These are phyloP conservation scores for Globisporangium uncinulatum DNA, from an alignment of 352 stramenopile species.

Conservation along the genomic window DNA sequence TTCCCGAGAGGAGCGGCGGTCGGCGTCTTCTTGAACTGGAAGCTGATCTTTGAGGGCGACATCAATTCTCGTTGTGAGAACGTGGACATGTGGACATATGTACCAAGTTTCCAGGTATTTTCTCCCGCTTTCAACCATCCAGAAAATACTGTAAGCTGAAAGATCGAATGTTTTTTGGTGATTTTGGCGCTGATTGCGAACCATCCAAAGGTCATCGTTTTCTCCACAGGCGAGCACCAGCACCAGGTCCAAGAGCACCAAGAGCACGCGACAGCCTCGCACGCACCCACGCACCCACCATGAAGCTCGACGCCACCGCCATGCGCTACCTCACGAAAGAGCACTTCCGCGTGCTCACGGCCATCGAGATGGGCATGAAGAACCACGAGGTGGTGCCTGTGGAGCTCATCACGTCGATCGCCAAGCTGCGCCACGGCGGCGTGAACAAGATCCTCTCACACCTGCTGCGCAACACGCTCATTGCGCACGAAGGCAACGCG, in stretches of 20 bases:
- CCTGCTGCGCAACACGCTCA: slow-evolving; percentile 97
- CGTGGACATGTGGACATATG: too few relatives aligned
- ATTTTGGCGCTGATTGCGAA: neutral
- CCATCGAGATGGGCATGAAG: slow-evolving; percentile 99
- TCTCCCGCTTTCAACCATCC: neutral
- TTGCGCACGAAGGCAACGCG: slow-evolving; percentile 95
- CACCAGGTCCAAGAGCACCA: neutral
- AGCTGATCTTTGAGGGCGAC: too few relatives aligned
- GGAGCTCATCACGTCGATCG: slow-evolving; percentile 94
- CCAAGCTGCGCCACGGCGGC: slow-evolving; percentile 96
- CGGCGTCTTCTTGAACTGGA: too few relatives aligned
- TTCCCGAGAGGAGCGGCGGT: too few relatives aligned
- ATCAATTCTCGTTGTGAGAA: neutral
- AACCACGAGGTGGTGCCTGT: slow-evolving; percentile 98
- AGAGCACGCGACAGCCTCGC: neutral
- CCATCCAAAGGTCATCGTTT: neutral
- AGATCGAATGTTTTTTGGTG: neutral
- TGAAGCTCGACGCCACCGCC: slow-evolving; percentile 92
- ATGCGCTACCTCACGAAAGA: slow-evolving; percentile 93
- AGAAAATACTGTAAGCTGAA: neutral
- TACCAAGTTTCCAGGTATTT: too few relatives aligned
- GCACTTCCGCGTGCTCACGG: slow-evolving; percentile 98
- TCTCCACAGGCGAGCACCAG: slow-evolving; percentile 8
- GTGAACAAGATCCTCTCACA: slow-evolving; percentile 97
- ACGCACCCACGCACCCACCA: slow-evolving; percentile 18